Evolutionary conservation across 2,329 filamentous ascomycete species (phyloP), one percentile per base, ranked within the genome.

Genomic region (Fusarium denticulatum): DNA sequence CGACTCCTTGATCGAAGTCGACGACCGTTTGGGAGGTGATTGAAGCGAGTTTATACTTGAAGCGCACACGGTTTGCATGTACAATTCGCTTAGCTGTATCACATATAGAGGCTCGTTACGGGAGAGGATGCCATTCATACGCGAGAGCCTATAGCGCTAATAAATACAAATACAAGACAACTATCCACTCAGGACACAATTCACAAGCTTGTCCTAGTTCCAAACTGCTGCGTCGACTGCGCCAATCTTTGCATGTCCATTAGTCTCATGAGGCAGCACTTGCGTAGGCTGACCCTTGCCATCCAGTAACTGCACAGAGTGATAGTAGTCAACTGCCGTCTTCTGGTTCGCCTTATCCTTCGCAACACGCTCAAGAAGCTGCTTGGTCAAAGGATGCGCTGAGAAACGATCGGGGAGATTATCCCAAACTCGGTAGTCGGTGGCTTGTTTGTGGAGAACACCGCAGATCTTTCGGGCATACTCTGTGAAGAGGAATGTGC

Each of bases 401-500:
- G 67, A 70, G 60, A 70, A 70, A 3, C 60, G 60, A 5, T 70
- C 67, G 0, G 67, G 67, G 0, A 70, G 36, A 11, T 46, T 70
- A 10, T 70, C 67, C 68, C 68, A 71, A 12, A 71, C 66, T 14
- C 50, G 40, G 5, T 49, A 39, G 14, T 70, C 50, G 1, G 68
- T 71, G 6, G 56, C 66, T 5, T 70, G 66, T 20, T 24, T 66
- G 14, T 71, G 49, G 12, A 71, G 37, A 22, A 65, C 60, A 14
- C 66, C 66, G 2, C 60, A 71, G 15, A 34, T 43, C 32, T 66
- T 36, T 4, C 68, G 60, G 4, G 68, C 68, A 12, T 70, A 70
- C 5, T 70, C 50, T 2, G 68, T 71, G 15, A 70, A 71, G 4
- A 71, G n/a, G 13, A 71, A 70, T 5, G 68, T 71, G 13, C 68